A percentile compares a stretch with the other conserved stretches of the same genome.
phyloP scores from a whole-genome alignment of 352 stramenopile genomes.

The Globisporangium perplexum region DNA sequence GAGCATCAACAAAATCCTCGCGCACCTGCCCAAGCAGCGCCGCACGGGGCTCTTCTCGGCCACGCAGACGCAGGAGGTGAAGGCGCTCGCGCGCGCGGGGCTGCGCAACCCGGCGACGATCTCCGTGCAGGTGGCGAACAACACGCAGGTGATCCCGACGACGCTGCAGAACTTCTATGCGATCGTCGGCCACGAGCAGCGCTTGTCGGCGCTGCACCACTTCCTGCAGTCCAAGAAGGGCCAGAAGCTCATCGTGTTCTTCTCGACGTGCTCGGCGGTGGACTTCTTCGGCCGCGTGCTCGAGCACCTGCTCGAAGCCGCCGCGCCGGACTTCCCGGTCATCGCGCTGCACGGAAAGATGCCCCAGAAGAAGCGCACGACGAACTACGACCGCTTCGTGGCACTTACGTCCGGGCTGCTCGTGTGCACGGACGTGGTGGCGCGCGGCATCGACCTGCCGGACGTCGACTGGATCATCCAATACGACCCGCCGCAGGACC shows the following conservation, averaged over 20 bases:
- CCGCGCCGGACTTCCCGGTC: constrained; percentile 33
- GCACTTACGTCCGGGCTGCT: constrained; percentile 72
- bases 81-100: constrained; percentile 92
- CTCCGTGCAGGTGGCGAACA: constrained; percentile 93
- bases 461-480: constrained; percentile 99
- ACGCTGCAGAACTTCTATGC: constrained; percentile 95
- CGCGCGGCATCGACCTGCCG: constrained; percentile 96
- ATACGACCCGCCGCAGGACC: constrained; percentile 96
- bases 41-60: constrained; percentile 92
- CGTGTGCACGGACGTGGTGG: constrained; percentile 98
- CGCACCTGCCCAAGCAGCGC: constrained; percentile 95
- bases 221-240: constrained; percentile 90
- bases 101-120: constrained; percentile 98
- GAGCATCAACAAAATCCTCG: constrained; percentile 94
- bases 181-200: constrained; percentile 91
- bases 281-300: constrained; percentile 96
- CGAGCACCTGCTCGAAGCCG: constrained; percentile 57
- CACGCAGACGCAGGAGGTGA: constrained; percentile 94
- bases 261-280: constrained; percentile 98
- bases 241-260: constrained; percentile 98
- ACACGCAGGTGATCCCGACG: constrained; percentile 67
- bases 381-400: constrained; percentile 74
- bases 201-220: constrained; percentile 88
- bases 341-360: constrained; percentile 93
- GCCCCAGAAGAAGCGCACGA: constrained; percentile 85